These are phyloP conservation scores for Plenodomus biglobosus DNA, from an alignment of 2,329 filamentous ascomycete species.

Conservation along the genomic window DNA sequence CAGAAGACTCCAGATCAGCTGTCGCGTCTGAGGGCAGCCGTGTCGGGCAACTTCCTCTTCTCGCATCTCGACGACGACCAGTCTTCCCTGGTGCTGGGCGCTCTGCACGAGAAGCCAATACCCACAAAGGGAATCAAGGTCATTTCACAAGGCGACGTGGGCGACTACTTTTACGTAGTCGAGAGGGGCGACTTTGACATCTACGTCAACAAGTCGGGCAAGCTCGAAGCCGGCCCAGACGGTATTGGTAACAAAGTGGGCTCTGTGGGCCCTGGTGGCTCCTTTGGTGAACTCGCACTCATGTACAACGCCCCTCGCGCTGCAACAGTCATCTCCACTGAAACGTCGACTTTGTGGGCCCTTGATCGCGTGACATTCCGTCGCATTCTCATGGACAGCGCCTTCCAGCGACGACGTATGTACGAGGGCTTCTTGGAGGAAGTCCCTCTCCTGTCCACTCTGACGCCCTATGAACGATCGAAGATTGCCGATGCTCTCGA, in stretches of 20 bases:
- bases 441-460: slow-evolving; percentile 77
- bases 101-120: slow-evolving; percentile 91
- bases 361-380: slow-evolving; percentile 95
- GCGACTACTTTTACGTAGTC: slow-evolving; percentile 97
- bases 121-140: slow-evolving; percentile 89
- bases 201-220: slow-evolving; percentile 78
- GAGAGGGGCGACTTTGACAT: slow-evolving; percentile 90
- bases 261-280: slow-evolving; percentile 81
- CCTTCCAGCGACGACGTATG: slow-evolving; percentile 92
- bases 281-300: slow-evolving; percentile 92
- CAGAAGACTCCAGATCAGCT: slow-evolving; percentile 82
- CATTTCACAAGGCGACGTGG: slow-evolving; percentile 91
- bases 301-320: slow-evolving; percentile 99
- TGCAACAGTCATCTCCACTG: slow-evolving; percentile 85
- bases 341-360: slow-evolving; percentile 85
- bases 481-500: slow-evolving; percentile 98
- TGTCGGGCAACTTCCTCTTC: slow-evolving; percentile 90
- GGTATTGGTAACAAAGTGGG: slow-evolving; percentile 83
- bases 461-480: slow-evolving; percentile 90
- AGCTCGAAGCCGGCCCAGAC: slow-evolving; percentile 74
- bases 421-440: slow-evolving; percentile 97
- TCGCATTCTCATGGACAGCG: slow-evolving; percentile 96
- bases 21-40: slow-evolving; percentile 74
- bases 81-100: slow-evolving; percentile 80
- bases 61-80: slow-evolving; percentile 94